Percentiles rank a stretch among this genome's conserved stretches.
Evolutionary conservation across 2,329 filamentous ascomycete genomes (phyloP).

Genomic region (Pyricularia grisea): DNA sequence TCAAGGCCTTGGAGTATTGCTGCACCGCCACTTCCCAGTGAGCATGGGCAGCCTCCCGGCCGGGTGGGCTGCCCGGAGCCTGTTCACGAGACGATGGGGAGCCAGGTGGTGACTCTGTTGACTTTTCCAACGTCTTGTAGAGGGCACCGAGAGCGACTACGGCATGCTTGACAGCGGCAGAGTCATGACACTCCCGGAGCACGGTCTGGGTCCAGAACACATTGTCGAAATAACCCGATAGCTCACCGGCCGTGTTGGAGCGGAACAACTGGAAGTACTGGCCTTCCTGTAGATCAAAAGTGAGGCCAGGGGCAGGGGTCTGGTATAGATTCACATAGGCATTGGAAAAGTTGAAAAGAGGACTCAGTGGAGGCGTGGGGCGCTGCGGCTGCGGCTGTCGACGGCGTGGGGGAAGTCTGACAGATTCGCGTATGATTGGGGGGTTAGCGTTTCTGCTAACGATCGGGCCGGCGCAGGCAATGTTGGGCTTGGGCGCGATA

Average conservation of each 20-base stretch:
- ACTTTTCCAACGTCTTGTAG: constrained; percentile 56
- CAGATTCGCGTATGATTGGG: constrained; percentile 11
- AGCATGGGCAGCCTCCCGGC: background rate
- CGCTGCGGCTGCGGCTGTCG: constrained; percentile 1
- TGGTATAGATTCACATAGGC: constrained; percentile 18
- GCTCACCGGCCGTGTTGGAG: constrained; percentile 48
- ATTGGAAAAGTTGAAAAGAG: constrained; percentile 8
- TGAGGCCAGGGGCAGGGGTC: constrained; percentile 29
- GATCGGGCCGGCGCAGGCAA: constrained; percentile 8
- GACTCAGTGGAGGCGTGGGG: constrained; percentile 24
- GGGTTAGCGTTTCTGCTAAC: constrained; percentile 1
- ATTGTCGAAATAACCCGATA: constrained; percentile 59
- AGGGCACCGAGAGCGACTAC: constrained; percentile 57
- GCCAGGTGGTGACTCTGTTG: constrained; percentile 37
- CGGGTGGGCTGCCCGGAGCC: constrained; percentile 19
- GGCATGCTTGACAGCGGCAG: constrained; percentile 53
- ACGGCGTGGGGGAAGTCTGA: constrained; percentile 10
- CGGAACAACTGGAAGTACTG: constrained; percentile 56
- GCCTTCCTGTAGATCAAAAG: constrained; percentile 40
- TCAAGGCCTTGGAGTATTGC: constrained; percentile 49
- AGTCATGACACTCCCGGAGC: constrained; percentile 52
- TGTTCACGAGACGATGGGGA: constrained; percentile 21
- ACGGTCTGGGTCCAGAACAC: constrained; percentile 57
- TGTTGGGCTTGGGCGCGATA: constrained; percentile 37
- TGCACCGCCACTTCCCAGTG: constrained; percentile 53